These are phyloP conservation scores for Cladorrhinum sp. DNA, from an alignment of 2,329 filamentous ascomycete species.

Conservation along the genomic window DNA sequence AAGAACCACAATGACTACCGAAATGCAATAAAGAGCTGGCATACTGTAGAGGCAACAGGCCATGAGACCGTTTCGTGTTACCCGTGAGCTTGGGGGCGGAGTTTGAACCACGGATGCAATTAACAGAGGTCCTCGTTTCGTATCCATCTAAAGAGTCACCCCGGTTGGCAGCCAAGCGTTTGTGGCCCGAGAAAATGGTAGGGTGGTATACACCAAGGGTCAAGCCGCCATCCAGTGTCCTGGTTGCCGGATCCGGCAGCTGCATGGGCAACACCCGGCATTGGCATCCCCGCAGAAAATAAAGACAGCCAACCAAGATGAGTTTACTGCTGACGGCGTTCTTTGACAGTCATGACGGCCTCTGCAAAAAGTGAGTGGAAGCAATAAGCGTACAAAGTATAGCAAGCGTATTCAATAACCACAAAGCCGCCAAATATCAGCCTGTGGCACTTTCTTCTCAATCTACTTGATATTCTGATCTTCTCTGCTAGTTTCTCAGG, in stretches of 20 bases:
- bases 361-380: neutral
- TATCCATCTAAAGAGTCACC: neutral
- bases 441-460: too few relatives aligned
- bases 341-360: neutral
- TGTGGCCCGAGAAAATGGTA: neutral
- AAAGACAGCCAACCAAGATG: neutral
- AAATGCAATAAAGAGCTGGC: neutral
- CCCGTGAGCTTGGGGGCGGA: neutral
- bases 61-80: neutral
- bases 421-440: too few relatives aligned
- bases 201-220: neutral
- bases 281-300: neutral
- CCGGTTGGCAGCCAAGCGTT: neutral
- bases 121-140: neutral
- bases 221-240: neutral
- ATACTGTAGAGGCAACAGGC: neutral
- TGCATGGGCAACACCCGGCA: neutral
- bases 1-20: neutral
- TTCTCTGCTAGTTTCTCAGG: neutral
- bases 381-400: neutral
- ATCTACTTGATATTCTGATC: neutral
- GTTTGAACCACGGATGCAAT: neutral
- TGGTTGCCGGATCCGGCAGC: neutral
- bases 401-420: too few relatives aligned
- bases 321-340: neutral